Evolutionary conservation across 176 grass and related monocot genomes (phyloP), one percentile per base, ranked within the genome.

Genomic region (Olyra latifolia): DNA sequence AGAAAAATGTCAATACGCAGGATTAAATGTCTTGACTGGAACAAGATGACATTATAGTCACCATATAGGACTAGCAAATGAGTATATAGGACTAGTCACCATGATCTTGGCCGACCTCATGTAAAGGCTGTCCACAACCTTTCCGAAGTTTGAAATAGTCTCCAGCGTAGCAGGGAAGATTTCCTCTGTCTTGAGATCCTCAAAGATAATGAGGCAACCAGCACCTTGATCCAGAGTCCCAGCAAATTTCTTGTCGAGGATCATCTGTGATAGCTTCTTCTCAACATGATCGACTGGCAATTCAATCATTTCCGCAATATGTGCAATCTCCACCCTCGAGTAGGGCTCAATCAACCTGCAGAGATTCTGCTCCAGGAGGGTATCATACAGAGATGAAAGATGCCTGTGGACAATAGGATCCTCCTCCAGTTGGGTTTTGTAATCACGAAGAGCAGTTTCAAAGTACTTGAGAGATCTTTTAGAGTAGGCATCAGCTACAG

Each of bases 231-330:
- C 92, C 38, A 94, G 76, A 3, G 92, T 94, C 42, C 92, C 92
- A 38, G 92, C 89, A 82, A 94, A 91, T 65, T 94, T 91, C 89
- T 91, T 94, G 78, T 94, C 92, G 41, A 91, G 80, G 62, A 94
- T 94, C 86, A 89, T 94, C 79, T 94, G 92, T 40, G 88, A 91
- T 16, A 94, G 59, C 53, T 94, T 94, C 58, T 91, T 91, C 83
- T 91, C 89, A 25, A 94, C 92, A 77, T 94, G 86, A 59, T 84
- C 86, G 28, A 87, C 66, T 2, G 85, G 79, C 83, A 94, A 79
- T 46, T 94, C 92, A 56, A 91, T 91, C 89, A 89, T 84, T 66
- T 83, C 79, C 1, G 91, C 91, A 6, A 94, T 79, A 80, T 91
- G 86, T 6, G 70, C 74, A 62, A 94, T 91, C 71, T 94, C 88